Base-by-base conservation (phyloP, 768 basidiomycete genomes). In the Sarcomyxa edulis region DNA sequence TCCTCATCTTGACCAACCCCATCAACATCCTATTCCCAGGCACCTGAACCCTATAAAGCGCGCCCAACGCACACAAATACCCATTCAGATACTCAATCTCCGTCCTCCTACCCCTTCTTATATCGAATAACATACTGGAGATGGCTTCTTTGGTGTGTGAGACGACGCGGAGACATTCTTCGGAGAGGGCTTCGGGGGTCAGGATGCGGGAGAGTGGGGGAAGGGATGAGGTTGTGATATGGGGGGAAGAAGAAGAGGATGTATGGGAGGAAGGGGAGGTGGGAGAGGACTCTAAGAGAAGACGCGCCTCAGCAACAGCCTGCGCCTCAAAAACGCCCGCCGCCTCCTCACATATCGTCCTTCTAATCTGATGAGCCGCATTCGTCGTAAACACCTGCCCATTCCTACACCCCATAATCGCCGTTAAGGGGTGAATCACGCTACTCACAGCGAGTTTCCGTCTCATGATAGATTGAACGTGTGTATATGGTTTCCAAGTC, bases 11-110 rank as follows among this genome's bases (percentile, higher is more conserved):
- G 43, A 86, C 61, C 46, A 88, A 62, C 36, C 77, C 62, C 26
- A 69, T 52, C 30, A 89, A 62, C 15, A 66, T 60, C 2, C 66
- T 54, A 42, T 68, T 84, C 19, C 71, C 65, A 4, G 78, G 77
- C 52, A 80, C 83, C 12, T 62, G 55, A 20, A 92, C 64, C 4
- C 65, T 61, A 47, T 82, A 71, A 27, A 65, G 56, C 32, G 60
- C 48, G 22, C 84, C 94, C 8, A 91, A 59, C 6, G 63, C 59
- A 18, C 78, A 53, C 35, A 97, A 57, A 55, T 92, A 88, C 4
- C 94, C 93, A 42, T 88, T 92, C 49, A 95, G 67, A 50, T 66
- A 87, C n/a, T 84, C 75, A 19, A 96, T 72, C 62, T 96, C 93
- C 0, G 91, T 92, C 6, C 53, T 45, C 37, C 66, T 62, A 28